Evolutionary conservation across 352 stramenopile genomes (phyloP).

Genomic region (Phytopythium vexans): DNA sequence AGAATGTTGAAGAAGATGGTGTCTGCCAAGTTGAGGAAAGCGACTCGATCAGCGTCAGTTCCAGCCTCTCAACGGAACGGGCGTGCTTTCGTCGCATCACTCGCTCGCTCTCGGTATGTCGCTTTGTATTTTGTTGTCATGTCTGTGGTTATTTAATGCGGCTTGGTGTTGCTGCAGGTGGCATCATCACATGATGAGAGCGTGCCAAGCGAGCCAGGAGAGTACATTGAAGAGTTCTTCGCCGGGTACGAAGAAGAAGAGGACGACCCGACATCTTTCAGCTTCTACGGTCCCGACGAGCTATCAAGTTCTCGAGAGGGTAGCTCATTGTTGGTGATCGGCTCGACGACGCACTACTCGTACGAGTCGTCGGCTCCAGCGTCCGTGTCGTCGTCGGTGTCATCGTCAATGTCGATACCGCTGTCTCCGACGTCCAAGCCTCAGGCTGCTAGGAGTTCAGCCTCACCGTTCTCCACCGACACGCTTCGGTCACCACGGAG

Average conservation of each 20-base stretch:
- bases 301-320: slow-evolving; percentile 1
- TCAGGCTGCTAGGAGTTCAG: too few relatives aligned
- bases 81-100: slow-evolving; percentile 54
- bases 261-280: background rate
- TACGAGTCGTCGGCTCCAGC: background rate
- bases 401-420: background rate
- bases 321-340: background rate
- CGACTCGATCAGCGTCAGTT: slow-evolving; percentile 50
- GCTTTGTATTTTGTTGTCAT: background rate
- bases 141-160: background rate
- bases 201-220: background rate
- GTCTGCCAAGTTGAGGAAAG: slow-evolving; percentile 12
- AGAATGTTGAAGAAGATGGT: slow-evolving; percentile 2
- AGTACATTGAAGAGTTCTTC: background rate
- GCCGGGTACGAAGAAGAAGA: slow-evolving; percentile 5
- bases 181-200: background rate
- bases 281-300: background rate
- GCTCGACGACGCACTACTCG: background rate
- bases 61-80: slow-evolving; percentile 51
- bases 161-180: background rate
- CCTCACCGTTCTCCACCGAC: background rate
- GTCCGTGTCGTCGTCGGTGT: background rate
- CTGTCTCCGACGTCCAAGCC: background rate
- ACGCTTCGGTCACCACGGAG: too few relatives aligned
- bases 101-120: slow-evolving; percentile 52